Base-by-base conservation (phyloP, 495 filamentous ascomycete genomes). In the Penicillium herquei region DNA sequence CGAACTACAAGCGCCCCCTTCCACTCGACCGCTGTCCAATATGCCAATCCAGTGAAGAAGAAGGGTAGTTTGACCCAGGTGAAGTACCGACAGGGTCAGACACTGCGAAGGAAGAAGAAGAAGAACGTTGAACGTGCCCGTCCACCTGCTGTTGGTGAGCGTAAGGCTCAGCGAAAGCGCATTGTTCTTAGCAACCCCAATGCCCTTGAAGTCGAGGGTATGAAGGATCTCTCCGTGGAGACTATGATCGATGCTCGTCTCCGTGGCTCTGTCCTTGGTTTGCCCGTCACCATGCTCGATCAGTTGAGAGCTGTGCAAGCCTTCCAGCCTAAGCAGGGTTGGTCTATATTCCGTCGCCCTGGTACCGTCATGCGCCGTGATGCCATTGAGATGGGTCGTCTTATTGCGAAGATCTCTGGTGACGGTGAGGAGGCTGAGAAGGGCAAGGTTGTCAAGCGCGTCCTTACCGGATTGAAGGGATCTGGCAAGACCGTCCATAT, bases 121-220 rank as follows among this genome's bases (percentile, higher is more conserved):
- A 69, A 61, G 48, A 58, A 68, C 0, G 51, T 60, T 6, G 75
- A 78, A 5, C 66, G 62, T 46, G 46, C 62, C 32, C 70, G 84
- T 67, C 76, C 80, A 6, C 87, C 90, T 13, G 75, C 73, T 30
- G 69, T 81, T 8, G 94, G 92, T 54, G 91, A 96, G 77, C 85
- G 92, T 64, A 96, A 91, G 71, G 86, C 89, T 18, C 72, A 90
- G 61, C 84, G 91, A 58, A 97, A 95, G 76, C 84, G 89, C 52
- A 87, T 98, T 55, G 85, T 93, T 32, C 81, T 98, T 39, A 94
- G 87, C 73, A 98, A 98, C 73, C 87, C 87, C 64, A 98, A 96
- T 75, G 94, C 94, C 35, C 76, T 96, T 17, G 83, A 84, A 59
- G 84, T 96, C 30, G 66, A 72, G 21, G 86, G 82, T 16, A 73